phyloP scores from a whole-genome alignment of 2,329 filamentous ascomycete genomes.

The Xylariales sp. region DNA sequence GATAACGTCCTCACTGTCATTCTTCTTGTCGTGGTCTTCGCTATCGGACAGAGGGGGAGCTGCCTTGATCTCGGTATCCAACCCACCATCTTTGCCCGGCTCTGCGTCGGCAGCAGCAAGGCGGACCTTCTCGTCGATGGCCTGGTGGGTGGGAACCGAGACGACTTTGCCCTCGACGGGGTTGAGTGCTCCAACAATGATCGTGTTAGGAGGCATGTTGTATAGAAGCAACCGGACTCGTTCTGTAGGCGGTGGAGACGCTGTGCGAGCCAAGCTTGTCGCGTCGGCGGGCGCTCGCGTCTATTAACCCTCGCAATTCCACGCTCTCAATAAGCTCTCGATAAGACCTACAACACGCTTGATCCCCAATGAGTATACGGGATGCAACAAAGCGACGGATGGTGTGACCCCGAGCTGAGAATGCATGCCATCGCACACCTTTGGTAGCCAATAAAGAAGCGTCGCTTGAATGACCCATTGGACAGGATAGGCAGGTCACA shows the following conservation, averaged over 20 bases:
- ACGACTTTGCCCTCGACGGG: conserved; percentile 25
- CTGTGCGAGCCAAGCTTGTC: too few relatives aligned
- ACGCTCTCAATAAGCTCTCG: too few relatives aligned
- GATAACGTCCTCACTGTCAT: conserved; percentile 34
- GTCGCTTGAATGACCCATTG: background rate
- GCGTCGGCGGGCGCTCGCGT: too few relatives aligned
- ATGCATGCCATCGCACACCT: background rate
- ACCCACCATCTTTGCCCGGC: conserved; percentile 9
- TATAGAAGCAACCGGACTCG: too few relatives aligned
- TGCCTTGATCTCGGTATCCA: conserved; percentile 19
- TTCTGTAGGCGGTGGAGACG: too few relatives aligned
- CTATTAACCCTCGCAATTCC: too few relatives aligned
- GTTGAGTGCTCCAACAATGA: conserved; percentile 22
- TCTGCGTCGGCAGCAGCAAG: conserved; percentile 9
- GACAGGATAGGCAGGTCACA: background rate
- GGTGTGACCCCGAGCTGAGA: background rate
- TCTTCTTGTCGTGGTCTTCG: conserved; percentile 26
- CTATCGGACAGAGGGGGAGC: conserved; percentile 13
- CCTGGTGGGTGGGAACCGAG: conserved; percentile 22
- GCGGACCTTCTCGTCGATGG: conserved; percentile 26
- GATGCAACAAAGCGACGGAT: background rate
- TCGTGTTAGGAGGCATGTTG: background rate
- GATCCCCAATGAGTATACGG: background rate
- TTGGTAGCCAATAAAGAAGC: background rate
- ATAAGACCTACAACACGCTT: too few relatives aligned